Base-by-base conservation (phyloP, 768 basidiomycete species). In the Rhizopogon roseolus region DNA sequence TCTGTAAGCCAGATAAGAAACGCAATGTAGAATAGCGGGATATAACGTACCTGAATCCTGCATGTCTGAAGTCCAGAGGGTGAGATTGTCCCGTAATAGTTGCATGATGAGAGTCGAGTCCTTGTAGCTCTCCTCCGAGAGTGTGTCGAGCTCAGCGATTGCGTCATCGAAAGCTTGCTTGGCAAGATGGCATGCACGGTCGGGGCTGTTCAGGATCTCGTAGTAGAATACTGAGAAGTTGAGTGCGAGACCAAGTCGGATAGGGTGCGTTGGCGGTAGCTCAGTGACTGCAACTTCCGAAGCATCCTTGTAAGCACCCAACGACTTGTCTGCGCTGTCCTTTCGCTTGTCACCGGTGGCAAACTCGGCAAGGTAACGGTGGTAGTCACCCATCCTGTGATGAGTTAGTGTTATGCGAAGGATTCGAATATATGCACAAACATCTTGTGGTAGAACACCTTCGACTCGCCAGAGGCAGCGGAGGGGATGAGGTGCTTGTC, bases 171-270 rank as follows among this genome's bases (percentile, higher is more conserved):
- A 98, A 7, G 96, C 95, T 74, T 97, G 93, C 80, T 98, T 98
- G 71, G 95, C 95, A 62, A 98, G 89, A 69, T 95, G 92, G 80
- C 95, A 97, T 49, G 96, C 96, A 73, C 93, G 92, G 75, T 97
- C 95, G 62, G 96, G 94, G 74, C 89, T 90, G 85, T 97, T 97
- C 73, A 97, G 86, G 71, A 98, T 97, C 76, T 98, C 95, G 78
- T 97, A 97, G 84, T 98, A 98, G 83, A 98, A 98, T 48, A 98
- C 95, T 51, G 93, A 97, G 85, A 98, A 98, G 84, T 98, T 98
- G 68, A 98, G 82, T 43, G 95, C 95, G 52, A 98, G 90, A 73
- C 96, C 96, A 59, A 98, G 91, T 67, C 95, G 94, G 75, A 98
- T 98, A 59, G 94, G 95, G 77, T 97, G 95, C 68, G 94, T 97